These are phyloP conservation scores for Biscutella laevigata DNA, from an alignment of 441 rosid genomes.

Conservation along the genomic window DNA sequence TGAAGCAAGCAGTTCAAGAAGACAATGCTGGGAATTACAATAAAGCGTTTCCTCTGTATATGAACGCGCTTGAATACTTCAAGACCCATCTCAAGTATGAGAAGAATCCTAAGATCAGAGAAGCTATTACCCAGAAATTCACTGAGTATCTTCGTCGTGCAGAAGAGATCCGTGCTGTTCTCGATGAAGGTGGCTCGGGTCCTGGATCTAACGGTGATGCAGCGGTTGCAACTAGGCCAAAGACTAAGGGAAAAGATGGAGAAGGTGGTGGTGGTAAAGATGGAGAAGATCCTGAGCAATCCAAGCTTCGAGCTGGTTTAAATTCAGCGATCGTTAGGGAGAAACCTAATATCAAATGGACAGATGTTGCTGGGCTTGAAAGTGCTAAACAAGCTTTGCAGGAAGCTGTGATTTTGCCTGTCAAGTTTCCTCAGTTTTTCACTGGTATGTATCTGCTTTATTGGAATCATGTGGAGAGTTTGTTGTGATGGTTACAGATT, in stretches of 20 bases:
- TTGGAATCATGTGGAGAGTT: not conserved
- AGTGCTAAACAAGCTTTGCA: conserved; percentile 83
- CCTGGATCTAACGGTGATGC: conserved; percentile 82
- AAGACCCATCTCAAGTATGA: conserved; percentile 96
- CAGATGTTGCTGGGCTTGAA: conserved; percentile 33
- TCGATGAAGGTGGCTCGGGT: conserved; percentile 87
- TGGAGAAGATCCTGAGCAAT: conserved; percentile 74
- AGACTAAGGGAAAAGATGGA: conserved; percentile 76
- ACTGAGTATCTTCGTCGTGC: conserved; percentile 98
- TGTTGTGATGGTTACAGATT: not conserved
- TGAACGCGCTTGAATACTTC: conserved; percentile 97
- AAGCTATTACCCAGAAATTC: conserved; percentile 87
- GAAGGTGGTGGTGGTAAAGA: conserved; percentile 57
- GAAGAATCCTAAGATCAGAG: conserved; percentile 87
- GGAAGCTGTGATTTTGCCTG: conserved; percentile 92
- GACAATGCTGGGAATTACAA: conserved; percentile 90
- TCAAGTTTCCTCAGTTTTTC: conserved; percentile 83
- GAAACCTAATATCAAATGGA: conserved; percentile 56
- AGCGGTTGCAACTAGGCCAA: conserved; percentile 76
- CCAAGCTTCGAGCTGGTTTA: conserved; percentile 71
- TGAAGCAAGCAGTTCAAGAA: conserved; percentile 84
- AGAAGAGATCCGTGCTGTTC: conserved; percentile 92
- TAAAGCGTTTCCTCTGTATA: conserved; percentile 86
- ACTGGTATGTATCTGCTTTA: conserved; percentile 36
- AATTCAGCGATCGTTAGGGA: conserved; percentile 82